phyloP scores from a whole-genome alignment of 345 rosid species.

The Camelina hispida region DNA sequence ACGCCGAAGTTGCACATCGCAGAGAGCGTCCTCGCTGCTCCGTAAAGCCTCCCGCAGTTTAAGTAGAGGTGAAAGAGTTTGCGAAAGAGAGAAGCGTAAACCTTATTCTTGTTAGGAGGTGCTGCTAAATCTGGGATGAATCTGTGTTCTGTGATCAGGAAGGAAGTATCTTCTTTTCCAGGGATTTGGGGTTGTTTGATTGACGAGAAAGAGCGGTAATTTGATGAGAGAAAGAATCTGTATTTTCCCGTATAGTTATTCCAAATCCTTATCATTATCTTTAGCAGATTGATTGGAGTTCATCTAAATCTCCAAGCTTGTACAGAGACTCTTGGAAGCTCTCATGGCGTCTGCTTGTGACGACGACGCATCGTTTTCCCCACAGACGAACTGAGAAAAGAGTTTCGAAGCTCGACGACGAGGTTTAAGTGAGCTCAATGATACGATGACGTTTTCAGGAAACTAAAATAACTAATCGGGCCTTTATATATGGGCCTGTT shows the following conservation, averaged over 20 bases:
- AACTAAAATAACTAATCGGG: not conserved
- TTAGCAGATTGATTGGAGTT: conserved; percentile 26
- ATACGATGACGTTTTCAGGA: not conserved
- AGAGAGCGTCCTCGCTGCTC: conserved; percentile 62
- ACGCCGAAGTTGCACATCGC: conserved; percentile 60
- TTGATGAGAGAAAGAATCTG: conserved; percentile 35
- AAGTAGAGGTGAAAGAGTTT: conserved; percentile 73
- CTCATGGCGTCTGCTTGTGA: conserved; percentile 41
- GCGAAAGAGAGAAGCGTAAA: conserved; percentile 69
- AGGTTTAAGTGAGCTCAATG: not conserved
- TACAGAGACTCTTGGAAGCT: conserved; percentile 31
- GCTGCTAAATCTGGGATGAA: not conserved
- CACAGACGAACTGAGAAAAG: not conserved
- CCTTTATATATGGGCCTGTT: not conserved
- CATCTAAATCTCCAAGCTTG: conserved; percentile 34
- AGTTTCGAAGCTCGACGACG: conserved; percentile 27
- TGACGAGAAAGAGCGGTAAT: conserved; percentile 46
- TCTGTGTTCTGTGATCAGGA: conserved; percentile 15
- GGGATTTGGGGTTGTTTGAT: conserved; percentile 37
- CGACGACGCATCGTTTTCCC: conserved; percentile 30
- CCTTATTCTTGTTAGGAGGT: conserved; percentile 44
- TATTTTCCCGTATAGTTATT: conserved; percentile 30
- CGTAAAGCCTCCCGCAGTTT: conserved; percentile 61
- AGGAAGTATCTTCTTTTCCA: conserved; percentile 2
- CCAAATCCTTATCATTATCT: conserved; percentile 49